A percentile compares a stretch with the other conserved stretches of the same genome.
Conservation (phyloP, 768 basidiomycete species). For the Kockovaella imperatae region DNA sequence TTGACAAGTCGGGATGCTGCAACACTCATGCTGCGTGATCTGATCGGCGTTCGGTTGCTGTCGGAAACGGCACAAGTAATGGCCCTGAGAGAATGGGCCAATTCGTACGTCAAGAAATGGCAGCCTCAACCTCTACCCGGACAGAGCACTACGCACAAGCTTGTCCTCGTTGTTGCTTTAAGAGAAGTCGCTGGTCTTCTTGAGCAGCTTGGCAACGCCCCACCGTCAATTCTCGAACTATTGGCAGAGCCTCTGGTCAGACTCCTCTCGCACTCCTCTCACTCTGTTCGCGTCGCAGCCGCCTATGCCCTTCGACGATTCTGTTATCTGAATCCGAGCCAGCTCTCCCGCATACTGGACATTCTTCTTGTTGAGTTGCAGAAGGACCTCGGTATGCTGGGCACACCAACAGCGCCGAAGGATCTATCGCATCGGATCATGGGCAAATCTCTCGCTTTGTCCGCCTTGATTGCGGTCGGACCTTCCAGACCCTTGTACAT, state of each 20-base stretch:
- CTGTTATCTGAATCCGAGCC: conserved; percentile 79
- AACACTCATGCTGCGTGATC: conserved; percentile 68
- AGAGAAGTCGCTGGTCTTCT: conserved; percentile 78
- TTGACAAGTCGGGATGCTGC: conserved; percentile 65
- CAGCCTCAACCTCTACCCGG: conserved; percentile 79
- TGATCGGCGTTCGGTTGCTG: conserved; percentile 79
- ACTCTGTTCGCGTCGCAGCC: conserved; percentile 75
- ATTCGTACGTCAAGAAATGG: conserved; percentile 78
- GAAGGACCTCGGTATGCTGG: conserved; percentile 66
- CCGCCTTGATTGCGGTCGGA: conserved; percentile 75
- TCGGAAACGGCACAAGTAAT: conserved; percentile 89
- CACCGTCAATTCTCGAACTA: conserved; percentile 81
- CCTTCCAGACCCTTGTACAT: conserved; percentile 84
- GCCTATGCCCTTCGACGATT: conserved; percentile 84
- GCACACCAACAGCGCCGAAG: conserved; percentile 62
- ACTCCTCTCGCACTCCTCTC: conserved; percentile 75
- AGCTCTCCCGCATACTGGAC: conserved; percentile 69
- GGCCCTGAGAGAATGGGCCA: conserved; percentile 79
- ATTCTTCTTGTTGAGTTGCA: conserved; percentile 72
- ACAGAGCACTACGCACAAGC: conserved; percentile 59
- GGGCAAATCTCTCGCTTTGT: conserved; percentile 84
- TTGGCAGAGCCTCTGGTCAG: conserved; percentile 76
- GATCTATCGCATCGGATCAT: conserved; percentile 66
- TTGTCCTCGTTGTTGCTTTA: conserved; percentile 64
- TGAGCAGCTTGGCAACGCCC: conserved; percentile 84